These are phyloP conservation scores for Pseudoturritis turrita DNA, from an alignment of 345 rosid species.

Conservation along the genomic window DNA sequence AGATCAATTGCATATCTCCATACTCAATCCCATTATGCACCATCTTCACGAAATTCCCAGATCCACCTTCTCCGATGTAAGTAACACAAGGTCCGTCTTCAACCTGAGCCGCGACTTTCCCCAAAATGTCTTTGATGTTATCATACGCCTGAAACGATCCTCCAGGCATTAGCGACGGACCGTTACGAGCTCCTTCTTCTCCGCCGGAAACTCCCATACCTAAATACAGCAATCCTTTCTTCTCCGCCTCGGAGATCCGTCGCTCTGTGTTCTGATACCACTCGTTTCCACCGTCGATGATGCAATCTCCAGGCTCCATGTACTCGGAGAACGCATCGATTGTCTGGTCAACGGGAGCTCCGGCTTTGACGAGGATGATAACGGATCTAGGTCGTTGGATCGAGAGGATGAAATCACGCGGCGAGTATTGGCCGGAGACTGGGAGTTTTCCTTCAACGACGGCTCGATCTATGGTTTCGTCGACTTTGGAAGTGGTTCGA, in stretches of 20 bases:
- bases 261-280: slow-evolving; percentile 95
- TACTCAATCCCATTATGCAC: slow-evolving; percentile 98
- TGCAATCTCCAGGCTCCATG: slow-evolving; percentile 80
- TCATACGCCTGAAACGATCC: slow-evolving; percentile 76
- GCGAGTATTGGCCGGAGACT: slow-evolving; percentile 62
- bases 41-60: slow-evolving; percentile 98
- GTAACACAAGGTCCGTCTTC: slow-evolving; percentile 99
- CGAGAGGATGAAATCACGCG: slow-evolving; percentile 91
- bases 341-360: slow-evolving; percentile 90
- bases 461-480: slow-evolving; percentile 80
- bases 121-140: slow-evolving; percentile 60
- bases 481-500: slow-evolving; percentile 82
- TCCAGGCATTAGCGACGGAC: slow-evolving; percentile 96
- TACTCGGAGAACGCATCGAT: slow-evolving; percentile 68
- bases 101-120: slow-evolving; percentile 89
- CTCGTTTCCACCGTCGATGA: slow-evolving; percentile 96
- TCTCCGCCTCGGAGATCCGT: slow-evolving; percentile 54
- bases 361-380: slow-evolving; percentile 93
- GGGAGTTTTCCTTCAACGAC: slow-evolving; percentile 67
- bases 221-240: slow-evolving; percentile 64
- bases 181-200: slow-evolving; percentile 90
- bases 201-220: slow-evolving; percentile 99
- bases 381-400: slow-evolving; percentile 83
- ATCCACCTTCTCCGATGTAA: slow-evolving; percentile 90
- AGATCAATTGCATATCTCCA: slow-evolving; percentile 97